These are phyloP conservation scores for Cercospora brassicicola DNA, from an alignment of 2,329 filamentous ascomycete species.

Conservation along the genomic window DNA sequence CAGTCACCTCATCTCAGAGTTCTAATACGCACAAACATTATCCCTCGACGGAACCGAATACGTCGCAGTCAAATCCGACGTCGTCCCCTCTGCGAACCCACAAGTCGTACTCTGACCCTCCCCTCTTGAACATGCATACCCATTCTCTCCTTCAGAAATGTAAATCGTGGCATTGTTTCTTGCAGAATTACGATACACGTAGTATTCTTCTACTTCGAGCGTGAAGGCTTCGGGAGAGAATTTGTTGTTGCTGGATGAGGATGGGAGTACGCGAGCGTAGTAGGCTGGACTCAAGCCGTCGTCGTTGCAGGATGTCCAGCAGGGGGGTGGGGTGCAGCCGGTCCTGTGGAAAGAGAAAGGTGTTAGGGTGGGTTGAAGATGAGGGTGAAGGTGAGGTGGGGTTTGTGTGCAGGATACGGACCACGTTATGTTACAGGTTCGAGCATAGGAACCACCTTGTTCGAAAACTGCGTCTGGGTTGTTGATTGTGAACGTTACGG, in stretches of 20 bases:
- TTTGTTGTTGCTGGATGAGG: background rate
- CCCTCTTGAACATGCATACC: conserved; percentile 9
- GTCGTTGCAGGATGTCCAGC: conserved; percentile 12
- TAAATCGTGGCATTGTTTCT: conserved; percentile 14
- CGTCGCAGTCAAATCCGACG: background rate
- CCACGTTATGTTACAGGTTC: conserved; percentile 24
- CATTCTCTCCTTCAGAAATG: background rate
- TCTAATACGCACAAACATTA: background rate
- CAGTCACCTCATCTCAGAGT: too few relatives aligned
- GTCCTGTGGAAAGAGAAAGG: background rate
- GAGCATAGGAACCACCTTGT: conserved; percentile 20
- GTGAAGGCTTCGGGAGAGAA: conserved; percentile 2
- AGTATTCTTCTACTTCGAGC: conserved; percentile 18
- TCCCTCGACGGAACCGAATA: background rate
- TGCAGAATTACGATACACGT: conserved; percentile 10
- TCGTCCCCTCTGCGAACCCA: background rate
- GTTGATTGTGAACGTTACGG: conserved; percentile 27
- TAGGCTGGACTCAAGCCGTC: background rate
- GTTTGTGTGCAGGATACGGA: background rate
- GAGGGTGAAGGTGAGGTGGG: background rate
- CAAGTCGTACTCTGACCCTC: conserved; percentile 8
- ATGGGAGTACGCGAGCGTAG: conserved; percentile 12
- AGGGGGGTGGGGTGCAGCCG: background rate
- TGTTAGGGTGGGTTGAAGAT: background rate
- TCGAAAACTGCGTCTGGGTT: conserved; percentile 27